These are phyloP conservation scores for Annulohypoxylon stygium DNA, from an alignment of 495 filamentous ascomycete species.

Conservation along the genomic window DNA sequence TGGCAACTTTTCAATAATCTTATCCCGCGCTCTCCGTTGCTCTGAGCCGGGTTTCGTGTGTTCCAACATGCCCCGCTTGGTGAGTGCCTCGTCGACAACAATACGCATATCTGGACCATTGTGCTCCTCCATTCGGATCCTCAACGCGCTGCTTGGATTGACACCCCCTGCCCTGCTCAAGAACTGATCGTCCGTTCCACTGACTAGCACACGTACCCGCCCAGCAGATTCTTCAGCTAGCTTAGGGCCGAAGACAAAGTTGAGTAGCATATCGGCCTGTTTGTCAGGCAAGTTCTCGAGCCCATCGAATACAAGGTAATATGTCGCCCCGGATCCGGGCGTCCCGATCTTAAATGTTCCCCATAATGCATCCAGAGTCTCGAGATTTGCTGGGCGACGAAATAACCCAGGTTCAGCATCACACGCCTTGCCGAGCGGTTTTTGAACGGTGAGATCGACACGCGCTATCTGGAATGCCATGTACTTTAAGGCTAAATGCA, in stretches of 20 bases:
- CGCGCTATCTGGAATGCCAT: constrained; percentile 17
- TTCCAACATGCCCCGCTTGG: constrained; percentile 16
- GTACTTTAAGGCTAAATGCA: constrained; percentile 11
- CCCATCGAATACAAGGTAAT: constrained; percentile 15
- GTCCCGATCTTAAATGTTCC: not conserved
- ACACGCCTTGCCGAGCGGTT: constrained; percentile 11
- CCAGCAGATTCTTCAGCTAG: constrained; percentile 2
- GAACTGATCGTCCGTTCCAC: constrained; percentile 16
- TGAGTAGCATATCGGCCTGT: constrained; percentile 3
- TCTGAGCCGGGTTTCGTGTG: constrained; percentile 5
- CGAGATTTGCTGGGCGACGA: not conserved
- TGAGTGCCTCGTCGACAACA: constrained; percentile 11
- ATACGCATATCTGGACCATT: constrained; percentile 14
- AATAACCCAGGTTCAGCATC: constrained; percentile 4
- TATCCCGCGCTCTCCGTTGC: constrained; percentile 6
- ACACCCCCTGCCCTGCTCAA: not conserved
- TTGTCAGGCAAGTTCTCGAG: constrained; percentile 14
- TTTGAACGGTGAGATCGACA: constrained; percentile 4
- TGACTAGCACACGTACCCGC: constrained; percentile 11
- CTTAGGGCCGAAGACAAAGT: constrained; percentile 2
- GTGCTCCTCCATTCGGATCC: constrained; percentile 13
- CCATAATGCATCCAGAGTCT: constrained; percentile 9
- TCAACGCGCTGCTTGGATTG: not conserved
- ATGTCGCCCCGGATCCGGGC: not conserved
- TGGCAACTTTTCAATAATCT: constrained; percentile 16